Evolutionary conservation across 495 filamentous ascomycete species (phyloP).

Genomic region (Podospora comata): DNA sequence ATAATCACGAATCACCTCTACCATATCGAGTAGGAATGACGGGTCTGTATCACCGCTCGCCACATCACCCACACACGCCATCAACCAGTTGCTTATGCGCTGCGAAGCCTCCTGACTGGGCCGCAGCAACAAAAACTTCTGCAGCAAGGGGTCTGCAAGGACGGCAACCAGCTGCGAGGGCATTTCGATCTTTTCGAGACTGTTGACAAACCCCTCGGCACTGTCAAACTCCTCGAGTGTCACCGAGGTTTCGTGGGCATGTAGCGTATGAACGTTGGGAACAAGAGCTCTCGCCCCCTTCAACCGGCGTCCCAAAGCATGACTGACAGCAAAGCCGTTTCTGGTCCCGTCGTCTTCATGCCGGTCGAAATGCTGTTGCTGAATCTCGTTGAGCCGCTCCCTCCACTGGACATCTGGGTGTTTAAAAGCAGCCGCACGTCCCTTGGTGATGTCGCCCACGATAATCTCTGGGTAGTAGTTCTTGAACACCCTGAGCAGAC

Average conservation of each 20-base stretch:
- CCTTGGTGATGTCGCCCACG: conserved; percentile 59
- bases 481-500: conserved; percentile 80
- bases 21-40: conserved; percentile 50
- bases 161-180: conserved; percentile 78
- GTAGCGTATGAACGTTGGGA: conserved; percentile 70
- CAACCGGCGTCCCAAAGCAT: conserved; percentile 46
- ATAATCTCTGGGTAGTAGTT: conserved; percentile 90
- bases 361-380: conserved; percentile 54
- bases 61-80: conserved; percentile 58
- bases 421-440: conserved; percentile 56
- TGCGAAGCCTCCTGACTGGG: conserved; percentile 54
- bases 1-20: conserved; percentile 59
- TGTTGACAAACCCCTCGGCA: conserved; percentile 67
- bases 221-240: conserved; percentile 78
- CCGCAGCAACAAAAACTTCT: conserved; percentile 67
- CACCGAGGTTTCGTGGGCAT: conserved; percentile 62
- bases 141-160: conserved; percentile 70
- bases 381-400: conserved; percentile 61
- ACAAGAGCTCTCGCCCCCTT: conserved; percentile 46
- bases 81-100: conserved; percentile 66
- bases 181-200: conserved; percentile 73
- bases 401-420: conserved; percentile 79
- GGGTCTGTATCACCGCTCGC: conserved; percentile 50
- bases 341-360: conserved; percentile 31
- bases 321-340: conserved; percentile 52